Evolutionary conservation across 179 eudicot genomes (phyloP), one percentile per base, ranked within the genome.

Genomic region (Patellifolia procumbens): DNA sequence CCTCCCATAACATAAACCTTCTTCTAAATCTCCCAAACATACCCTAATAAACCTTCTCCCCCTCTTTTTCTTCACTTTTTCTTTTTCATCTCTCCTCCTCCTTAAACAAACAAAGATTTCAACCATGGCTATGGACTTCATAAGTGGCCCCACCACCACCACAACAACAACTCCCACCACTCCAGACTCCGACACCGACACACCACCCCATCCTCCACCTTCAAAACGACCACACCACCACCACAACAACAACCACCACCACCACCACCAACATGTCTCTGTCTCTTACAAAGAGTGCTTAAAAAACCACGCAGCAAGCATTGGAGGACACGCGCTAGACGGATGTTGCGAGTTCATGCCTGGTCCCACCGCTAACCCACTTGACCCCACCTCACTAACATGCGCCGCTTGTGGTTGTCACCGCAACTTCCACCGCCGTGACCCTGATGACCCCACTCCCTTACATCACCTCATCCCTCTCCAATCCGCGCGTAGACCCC

Each of bases 391-490:
- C 2, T 81, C 86, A 3, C 79, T 84, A 11, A 84, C 65, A 26
- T 85, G 88, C 68, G 88, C 86, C n/a, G 88, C 88, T 8, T 85
- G 88, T 55, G 86, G 88, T 0, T 85, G 88, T 20, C 88, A 85
- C 81, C 86, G 88, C 11, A 85, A 83, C 74, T 85, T 85, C 77
- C 88, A 85, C 80, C 88, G 88, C 46, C 86, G 88, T 0, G 88
- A 83, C 76, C 86, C 88, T 0, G 88, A 83, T 31, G 86, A 83
- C 73, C 88, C 86, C 0, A 31, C 76, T 0, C 88, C 86, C 0
- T 77, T 82, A 56, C 83, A 82, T 78, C 87, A 80, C 51, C 85
- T 72, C 61, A 66, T 53, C 34, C 70, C 81, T 0, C 79, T 65
- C 13, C 63, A 34, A 5, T 17, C 84, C 1, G 76, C 80, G 74